Percentiles rank a stretch among this genome's conserved stretches.
Conservation (phyloP, 768 basidiomycete species). For the Tephrocybe rancida region DNA sequence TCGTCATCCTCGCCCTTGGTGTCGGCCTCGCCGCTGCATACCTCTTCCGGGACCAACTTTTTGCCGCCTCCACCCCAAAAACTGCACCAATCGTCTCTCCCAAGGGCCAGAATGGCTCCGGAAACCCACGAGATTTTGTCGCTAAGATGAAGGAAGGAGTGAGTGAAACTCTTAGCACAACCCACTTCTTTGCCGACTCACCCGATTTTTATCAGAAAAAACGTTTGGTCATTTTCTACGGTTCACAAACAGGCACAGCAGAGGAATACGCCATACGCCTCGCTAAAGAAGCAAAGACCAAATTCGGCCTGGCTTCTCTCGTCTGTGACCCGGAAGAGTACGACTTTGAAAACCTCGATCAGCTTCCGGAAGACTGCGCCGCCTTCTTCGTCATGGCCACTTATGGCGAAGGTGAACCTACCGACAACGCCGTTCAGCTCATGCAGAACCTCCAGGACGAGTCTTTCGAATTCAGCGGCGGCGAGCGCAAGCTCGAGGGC, state of each 20-base stretch:
- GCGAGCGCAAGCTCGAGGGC: slow-evolving; percentile 72
- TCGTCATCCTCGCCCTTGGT: slow-evolving; percentile 71
- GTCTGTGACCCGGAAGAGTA: slow-evolving; percentile 99
- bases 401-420: slow-evolving; percentile 98
- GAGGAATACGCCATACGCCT: slow-evolving; percentile 98
- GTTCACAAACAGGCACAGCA: slow-evolving; percentile 97
- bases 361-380: slow-evolving; percentile 82
- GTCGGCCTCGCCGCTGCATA: slow-evolving; percentile 77
- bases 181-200: slow-evolving; percentile 3
- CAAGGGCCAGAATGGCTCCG: slow-evolving; percentile 63
- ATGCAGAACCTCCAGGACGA: slow-evolving; percentile 91
- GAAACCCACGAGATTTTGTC: slow-evolving; percentile 93
- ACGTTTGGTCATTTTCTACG: slow-evolving; percentile 95
- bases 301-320: slow-evolving; percentile 92
- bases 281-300: slow-evolving; percentile 96
- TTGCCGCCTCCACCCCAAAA: slow-evolving; percentile 68
- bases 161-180: slow-evolving; percentile 32
- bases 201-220: slow-evolving; percentile 69
- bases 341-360: slow-evolving; percentile 95
- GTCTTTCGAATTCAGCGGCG: slow-evolving; percentile 85
- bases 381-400: slow-evolving; percentile 97
- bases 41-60: slow-evolving; percentile 83
- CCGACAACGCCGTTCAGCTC: slow-evolving; percentile 94
- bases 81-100: slow-evolving; percentile 43
- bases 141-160: slow-evolving; percentile 94